phyloP scores from a whole-genome alignment of 345 rosid genomes.

The Geranium rotundifolium region DNA sequence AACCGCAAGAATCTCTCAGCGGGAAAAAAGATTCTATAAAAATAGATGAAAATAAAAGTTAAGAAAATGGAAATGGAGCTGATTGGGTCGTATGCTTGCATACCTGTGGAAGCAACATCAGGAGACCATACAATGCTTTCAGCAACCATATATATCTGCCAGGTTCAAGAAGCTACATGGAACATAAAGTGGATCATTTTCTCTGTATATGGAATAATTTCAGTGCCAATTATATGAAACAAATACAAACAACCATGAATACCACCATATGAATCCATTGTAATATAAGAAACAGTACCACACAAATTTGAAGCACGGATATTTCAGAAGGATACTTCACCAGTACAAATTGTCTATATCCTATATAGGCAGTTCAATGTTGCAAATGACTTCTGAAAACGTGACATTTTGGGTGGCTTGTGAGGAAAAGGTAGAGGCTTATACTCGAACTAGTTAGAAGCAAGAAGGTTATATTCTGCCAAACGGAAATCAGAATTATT shows the following conservation, averaged over 20 bases:
- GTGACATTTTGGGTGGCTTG: neutral
- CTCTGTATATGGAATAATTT: neutral
- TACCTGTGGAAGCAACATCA: constrained; percentile 99
- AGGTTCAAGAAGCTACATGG: constrained; percentile 86
- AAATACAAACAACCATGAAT: neutral
- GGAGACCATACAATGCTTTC: constrained; percentile 87
- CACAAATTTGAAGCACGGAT: neutral
- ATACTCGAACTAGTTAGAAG: neutral
- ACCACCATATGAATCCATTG: neutral
- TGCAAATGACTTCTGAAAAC: too few species aligned
- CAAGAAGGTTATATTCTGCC: neutral
- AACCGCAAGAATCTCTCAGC: too few species aligned
- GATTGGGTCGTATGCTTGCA: neutral
- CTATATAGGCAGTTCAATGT: too few species aligned
- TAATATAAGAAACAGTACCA: too few species aligned
- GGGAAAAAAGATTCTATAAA: too few species aligned
- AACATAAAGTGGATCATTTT: neutral
- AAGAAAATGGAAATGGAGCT: too few species aligned
- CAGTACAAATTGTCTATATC: too few species aligned
- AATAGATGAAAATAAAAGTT: too few species aligned
- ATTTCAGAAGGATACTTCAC: too few species aligned
- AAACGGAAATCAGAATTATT: neutral
- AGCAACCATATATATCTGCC: constrained; percentile 79
- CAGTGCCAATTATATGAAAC: constrained; percentile 2
- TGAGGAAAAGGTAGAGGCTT: neutral